Evolutionary conservation across 208 protist genomes (phyloP).

Genomic region (Vickermania spadyakhi): DNA sequence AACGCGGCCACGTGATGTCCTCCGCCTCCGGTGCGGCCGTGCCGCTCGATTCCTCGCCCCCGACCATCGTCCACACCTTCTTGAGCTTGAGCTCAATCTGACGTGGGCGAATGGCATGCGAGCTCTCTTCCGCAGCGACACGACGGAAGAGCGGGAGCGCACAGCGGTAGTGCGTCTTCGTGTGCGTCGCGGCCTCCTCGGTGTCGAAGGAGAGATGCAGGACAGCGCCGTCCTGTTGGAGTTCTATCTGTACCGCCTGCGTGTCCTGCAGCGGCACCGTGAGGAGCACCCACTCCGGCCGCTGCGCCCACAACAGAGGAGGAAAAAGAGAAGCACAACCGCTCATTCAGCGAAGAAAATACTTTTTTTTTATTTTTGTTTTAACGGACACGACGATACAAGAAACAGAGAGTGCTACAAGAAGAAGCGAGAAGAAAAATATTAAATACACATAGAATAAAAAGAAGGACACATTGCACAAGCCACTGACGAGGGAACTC

Average conservation of each 20-base stretch:
- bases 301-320: conserved; percentile 78
- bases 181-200: conserved; percentile 9
- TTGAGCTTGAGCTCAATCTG: conserved; percentile 73
- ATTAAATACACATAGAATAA: conserved; percentile 6
- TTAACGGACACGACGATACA: conserved; percentile 1
- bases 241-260: conserved; percentile 44
- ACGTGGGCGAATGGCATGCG: conserved; percentile 53
- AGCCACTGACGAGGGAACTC: no score
- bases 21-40: conserved; percentile 38
- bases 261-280: conserved; percentile 75
- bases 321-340: conserved; percentile 25
- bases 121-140: conserved; percentile 66
- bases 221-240: conserved; percentile 32
- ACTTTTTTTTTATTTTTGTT: conserved; percentile 9
- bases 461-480: no score
- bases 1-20: conserved; percentile 58
- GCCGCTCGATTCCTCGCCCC: conserved; percentile 4
- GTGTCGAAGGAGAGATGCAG: conserved; percentile 32
- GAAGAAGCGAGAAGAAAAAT: conserved; percentile 7
- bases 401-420: conserved; percentile 1
- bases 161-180: conserved; percentile 31
- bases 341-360: not conserved
- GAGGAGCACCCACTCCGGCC: conserved; percentile 62
- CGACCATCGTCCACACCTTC: conserved; percentile 24
- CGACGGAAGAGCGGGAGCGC: conserved; percentile 40